Base-by-base conservation (phyloP, 2,329 filamentous ascomycete genomes). In the Colletotrichum sp. region DNA sequence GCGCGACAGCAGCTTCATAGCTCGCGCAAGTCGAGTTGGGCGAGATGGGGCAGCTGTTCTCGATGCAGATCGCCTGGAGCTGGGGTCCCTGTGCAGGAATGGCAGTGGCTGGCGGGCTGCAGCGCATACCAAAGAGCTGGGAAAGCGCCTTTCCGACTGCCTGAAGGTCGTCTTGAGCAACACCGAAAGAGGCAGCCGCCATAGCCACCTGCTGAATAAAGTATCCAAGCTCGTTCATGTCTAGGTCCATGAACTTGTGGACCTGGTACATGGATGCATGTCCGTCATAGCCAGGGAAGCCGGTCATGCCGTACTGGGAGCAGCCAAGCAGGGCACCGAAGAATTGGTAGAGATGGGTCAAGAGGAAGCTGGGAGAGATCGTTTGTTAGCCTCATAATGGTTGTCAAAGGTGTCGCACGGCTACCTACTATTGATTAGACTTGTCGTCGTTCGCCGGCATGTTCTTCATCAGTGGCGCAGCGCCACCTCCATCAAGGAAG, bases 321-420 rank as follows among this genome's bases (percentile, higher is more conserved):
- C 91, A 93, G 78, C 89, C 89, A 55, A 92, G 87, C 26, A 93
- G 86, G 28, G 84, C 84, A 67, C 90, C 91, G 80, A 93, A 93
- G 86, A 89, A 93, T 78, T 90, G 83, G 84, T 93, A 93, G 48
- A 93, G 84, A 80, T 93, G 91, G 60, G 90, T 92, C 76, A 93
- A 82, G 71, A 93, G 89, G 76, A 86, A 86, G 82, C 89, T 90
- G 74, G 4, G 28, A 21, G 9, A 66, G 66, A 73, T 71, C 69
- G 34, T 61, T 43, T 68, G 36, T 66, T 13, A 36, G n/a, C 9
- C 30, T 5, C 32, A 6, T 12, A 26, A 72, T 12, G 14, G 10
- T 55, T 9, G 6, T 8, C 34, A 34, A 18, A 39, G 66, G 7
- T 16, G 36, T 57, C 12, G 18, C 21, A 14, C 7, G 18, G 21